Evolutionary conservation across 345 rosid genomes (phyloP), one percentile per base, ranked within the genome.

Genomic region (Pugionium cornutum): DNA sequence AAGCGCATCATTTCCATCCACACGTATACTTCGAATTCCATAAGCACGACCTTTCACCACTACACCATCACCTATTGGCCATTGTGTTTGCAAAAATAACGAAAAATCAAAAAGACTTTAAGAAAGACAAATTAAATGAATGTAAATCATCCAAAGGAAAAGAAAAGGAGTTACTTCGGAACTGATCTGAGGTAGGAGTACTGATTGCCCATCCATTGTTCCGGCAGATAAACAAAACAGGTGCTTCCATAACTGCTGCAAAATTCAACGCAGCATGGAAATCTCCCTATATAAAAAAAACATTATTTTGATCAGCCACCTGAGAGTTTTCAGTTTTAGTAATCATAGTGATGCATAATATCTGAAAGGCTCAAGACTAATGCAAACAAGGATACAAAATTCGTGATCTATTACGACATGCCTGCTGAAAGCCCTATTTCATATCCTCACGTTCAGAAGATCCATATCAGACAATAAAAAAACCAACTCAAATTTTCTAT

Each of bases 201-300:
- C 97, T 90, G 60, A 90, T 90, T 2, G 95, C 95, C 97, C 95
- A 88, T 75, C 92, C 97, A 62, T 88, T 90, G 83, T 88, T 88
- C 47, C 95, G 83, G 70, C 97, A 90, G 33, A 90, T 78, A 55
- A 90, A 90, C 29, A 90, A 76, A 26, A 90, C 95, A 0, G 97
- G 92, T 11, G 86, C 90, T 73, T 88, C 92, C 81, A 80, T 68
- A 28, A 90, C 92, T 4, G 89, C 89, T 2, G 91, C 89, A 70
- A 86, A 89, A 59, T 82, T 83, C 50, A 83, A 66, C 69, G 89
- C 96, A 51, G 83, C 91, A 69, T 87, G 96, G 80, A 83, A 84
- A 75, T 89, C 97, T 76, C 95, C 97, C 95, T 90, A 69, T 18
- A 18, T 18, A 18, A 18, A 25, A 33, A 26, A 36, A 18, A 51